phyloP scores from a whole-genome alignment of 805 yeast species.

The Lachancea meyersii region DNA sequence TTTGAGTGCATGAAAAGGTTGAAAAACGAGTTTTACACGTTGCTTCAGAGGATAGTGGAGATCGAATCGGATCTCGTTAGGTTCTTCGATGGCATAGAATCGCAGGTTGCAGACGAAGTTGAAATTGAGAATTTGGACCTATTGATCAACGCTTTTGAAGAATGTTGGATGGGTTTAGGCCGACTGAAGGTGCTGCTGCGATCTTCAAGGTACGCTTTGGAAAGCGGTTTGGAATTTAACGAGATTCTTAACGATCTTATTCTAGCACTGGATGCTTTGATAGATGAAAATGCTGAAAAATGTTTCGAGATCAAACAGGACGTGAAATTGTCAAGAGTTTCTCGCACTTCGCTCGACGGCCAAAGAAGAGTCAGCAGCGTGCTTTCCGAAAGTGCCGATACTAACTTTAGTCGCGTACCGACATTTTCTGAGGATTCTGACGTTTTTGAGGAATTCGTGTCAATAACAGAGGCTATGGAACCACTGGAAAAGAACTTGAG shows the following conservation, averaged over 20 bases:
- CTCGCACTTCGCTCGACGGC: background rate
- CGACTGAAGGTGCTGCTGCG: conserved; percentile 26
- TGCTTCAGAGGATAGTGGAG: conserved; percentile 29
- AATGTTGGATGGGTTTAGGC: conserved; percentile 28
- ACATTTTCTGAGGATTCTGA: conserved; percentile 36
- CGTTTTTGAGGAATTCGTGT: conserved; percentile 38
- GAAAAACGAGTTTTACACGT: conserved; percentile 28
- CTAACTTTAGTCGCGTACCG: conserved; percentile 35
- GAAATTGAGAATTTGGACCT: conserved; percentile 9
- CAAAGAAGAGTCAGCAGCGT: conserved; percentile 14
- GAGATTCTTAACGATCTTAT: conserved; percentile 40
- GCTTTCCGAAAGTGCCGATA: conserved; percentile 22
- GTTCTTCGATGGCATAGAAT: conserved; percentile 34
- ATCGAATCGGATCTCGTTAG: conserved; percentile 35
- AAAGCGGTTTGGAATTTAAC: conserved; percentile 38
- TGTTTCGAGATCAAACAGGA: conserved; percentile 33
- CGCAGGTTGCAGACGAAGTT: conserved; percentile 16
- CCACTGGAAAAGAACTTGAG: conserved; percentile 50
- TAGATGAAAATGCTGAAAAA: conserved; percentile 33
- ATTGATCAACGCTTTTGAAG: conserved; percentile 31
- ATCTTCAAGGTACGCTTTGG: conserved; percentile 32
- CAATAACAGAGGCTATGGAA: conserved; percentile 37
- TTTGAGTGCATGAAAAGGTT: conserved; percentile 35
- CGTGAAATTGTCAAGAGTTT: too few relatives aligned
- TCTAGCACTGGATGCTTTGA: conserved; percentile 37